phyloP scores from a whole-genome alignment of 352 stramenopile species.

The Pythium utonaiense region DNA sequence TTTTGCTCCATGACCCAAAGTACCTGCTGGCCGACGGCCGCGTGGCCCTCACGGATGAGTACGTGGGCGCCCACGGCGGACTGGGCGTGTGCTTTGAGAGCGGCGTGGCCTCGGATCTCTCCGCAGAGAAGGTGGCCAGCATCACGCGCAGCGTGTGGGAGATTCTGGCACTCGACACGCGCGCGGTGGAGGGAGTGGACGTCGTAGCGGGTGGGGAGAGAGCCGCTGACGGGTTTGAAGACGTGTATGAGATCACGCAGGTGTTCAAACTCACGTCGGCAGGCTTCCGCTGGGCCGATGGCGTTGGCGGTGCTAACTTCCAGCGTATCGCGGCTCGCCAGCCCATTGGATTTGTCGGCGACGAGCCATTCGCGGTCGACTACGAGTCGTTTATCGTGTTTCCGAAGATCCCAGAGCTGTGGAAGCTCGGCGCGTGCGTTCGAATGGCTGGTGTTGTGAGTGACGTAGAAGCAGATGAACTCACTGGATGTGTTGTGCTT shows the following conservation, averaged over 20 bases:
- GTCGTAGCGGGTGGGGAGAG: not conserved
- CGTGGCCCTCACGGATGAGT: constrained; percentile 72
- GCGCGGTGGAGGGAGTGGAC: constrained; percentile 28
- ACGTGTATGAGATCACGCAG: constrained; percentile 51
- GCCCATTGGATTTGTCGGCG: constrained; percentile 48
- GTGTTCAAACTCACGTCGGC: constrained; percentile 56
- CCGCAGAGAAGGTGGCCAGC: constrained; percentile 35
- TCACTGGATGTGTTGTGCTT: constrained; percentile 1
- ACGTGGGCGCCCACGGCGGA: constrained; percentile 52
- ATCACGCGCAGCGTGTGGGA: constrained; percentile 39
- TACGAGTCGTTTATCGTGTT: constrained; percentile 71
- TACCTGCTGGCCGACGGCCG: constrained; percentile 51
- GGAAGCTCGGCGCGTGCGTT: constrained; percentile 54
- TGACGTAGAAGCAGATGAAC: not conserved
- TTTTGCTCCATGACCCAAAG: constrained; percentile 61
- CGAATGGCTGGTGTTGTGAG: not conserved
- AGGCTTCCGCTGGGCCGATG: constrained; percentile 55
- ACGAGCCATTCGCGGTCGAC: constrained; percentile 38
- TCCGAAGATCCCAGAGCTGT: constrained; percentile 54
- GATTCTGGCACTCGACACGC: constrained; percentile 47
- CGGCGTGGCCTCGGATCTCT: constrained; percentile 54
- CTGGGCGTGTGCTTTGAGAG: constrained; percentile 70
- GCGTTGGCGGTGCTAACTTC: constrained; percentile 61
- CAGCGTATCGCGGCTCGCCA: constrained; percentile 35
- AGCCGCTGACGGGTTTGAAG: constrained; percentile 1